Percentiles rank a stretch among this genome's conserved stretches.
These are phyloP conservation scores for Panellus pusillus DNA, from an alignment of 768 basidiomycete genomes.

Conservation along the genomic window DNA sequence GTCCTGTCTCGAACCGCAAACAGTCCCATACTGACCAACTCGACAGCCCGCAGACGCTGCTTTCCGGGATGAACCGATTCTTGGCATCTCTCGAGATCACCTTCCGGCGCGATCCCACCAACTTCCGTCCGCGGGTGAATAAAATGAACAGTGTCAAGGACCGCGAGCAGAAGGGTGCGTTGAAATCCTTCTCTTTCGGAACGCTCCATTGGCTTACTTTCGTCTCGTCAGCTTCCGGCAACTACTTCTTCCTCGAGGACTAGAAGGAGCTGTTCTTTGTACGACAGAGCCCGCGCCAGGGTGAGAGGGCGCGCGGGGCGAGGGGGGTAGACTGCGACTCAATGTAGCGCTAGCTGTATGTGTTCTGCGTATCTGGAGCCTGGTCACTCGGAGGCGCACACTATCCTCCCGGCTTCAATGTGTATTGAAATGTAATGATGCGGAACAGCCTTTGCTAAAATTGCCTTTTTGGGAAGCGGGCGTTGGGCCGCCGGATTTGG, in stretches of 20 bases:
- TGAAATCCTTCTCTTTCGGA: not conserved
- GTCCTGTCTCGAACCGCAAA: not conserved
- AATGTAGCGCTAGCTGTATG: conserved; percentile 20
- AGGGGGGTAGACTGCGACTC: not conserved
- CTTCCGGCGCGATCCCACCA: conserved; percentile 96
- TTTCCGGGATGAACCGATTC: conserved; percentile 99
- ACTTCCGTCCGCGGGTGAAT: conserved; percentile 87
- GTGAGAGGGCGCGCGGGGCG: not conserved
- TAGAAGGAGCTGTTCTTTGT: conserved; percentile 30
- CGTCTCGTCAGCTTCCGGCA: conserved; percentile 59
- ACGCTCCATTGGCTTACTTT: not conserved
- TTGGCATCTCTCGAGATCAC: conserved; percentile 94
- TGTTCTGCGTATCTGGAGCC: not conserved
- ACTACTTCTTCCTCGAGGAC: conserved; percentile 93
- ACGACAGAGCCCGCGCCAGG: not conserved
- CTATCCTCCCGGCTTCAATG: not conserved
- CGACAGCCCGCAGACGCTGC: conserved; percentile 83
- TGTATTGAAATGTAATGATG: too few species aligned
- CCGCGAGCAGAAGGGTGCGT: conserved; percentile 79
- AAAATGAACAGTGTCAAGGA: conserved; percentile 85
- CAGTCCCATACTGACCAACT: not conserved
- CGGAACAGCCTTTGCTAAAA: too few species aligned
- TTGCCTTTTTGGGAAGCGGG: too few species aligned
- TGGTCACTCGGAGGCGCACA: not conserved
- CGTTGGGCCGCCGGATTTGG: too few species aligned